Evolutionary conservation across 306 rosid genomes (phyloP).

Genomic region (Datisca glomerata): DNA sequence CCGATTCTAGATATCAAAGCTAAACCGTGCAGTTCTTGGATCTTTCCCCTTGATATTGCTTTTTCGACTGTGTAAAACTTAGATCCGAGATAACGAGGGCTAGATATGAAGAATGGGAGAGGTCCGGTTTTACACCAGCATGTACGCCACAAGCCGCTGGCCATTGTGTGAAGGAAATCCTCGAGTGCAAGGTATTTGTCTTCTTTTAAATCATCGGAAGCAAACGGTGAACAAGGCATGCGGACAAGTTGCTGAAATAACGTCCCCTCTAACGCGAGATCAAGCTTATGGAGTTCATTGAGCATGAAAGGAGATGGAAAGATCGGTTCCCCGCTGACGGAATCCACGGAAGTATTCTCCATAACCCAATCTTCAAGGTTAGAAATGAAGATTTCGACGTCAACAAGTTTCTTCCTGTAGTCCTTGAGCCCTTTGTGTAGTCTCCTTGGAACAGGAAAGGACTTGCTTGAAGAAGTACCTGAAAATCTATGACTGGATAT

Average conservation of each 20-base stretch:
- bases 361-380: slow-evolving; percentile 63
- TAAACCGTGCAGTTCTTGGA: slow-evolving; percentile 55
- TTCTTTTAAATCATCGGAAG: slow-evolving; percentile 36
- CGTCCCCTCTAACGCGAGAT: slow-evolving; percentile 76
- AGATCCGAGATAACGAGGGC: slow-evolving; percentile 65
- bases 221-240: slow-evolving; percentile 44
- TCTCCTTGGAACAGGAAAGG: slow-evolving; percentile 45
- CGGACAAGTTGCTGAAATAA: slow-evolving; percentile 78
- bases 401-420: slow-evolving; percentile 53
- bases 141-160: slow-evolving; percentile 79
- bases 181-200: slow-evolving; percentile 71
- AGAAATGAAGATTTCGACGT: slow-evolving; percentile 47
- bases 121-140: slow-evolving; percentile 87
- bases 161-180: slow-evolving; percentile 67
- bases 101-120: slow-evolving; percentile 58
- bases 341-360: slow-evolving; percentile 44
- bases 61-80: slow-evolving; percentile 62
- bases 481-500: slow-evolving; percentile 47
- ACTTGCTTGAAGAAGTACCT: slow-evolving; percentile 46
- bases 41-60: slow-evolving; percentile 71
- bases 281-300: slow-evolving; percentile 73
- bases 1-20: slow-evolving; percentile 54
- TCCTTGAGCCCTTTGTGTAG: slow-evolving; percentile 63
- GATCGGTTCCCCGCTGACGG: slow-evolving; percentile 29
- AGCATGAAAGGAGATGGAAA: slow-evolving; percentile 53